These are phyloP conservation scores for Flaveria ramosissima DNA, from an alignment of 129 eudicot genomes.

Conservation along the genomic window DNA sequence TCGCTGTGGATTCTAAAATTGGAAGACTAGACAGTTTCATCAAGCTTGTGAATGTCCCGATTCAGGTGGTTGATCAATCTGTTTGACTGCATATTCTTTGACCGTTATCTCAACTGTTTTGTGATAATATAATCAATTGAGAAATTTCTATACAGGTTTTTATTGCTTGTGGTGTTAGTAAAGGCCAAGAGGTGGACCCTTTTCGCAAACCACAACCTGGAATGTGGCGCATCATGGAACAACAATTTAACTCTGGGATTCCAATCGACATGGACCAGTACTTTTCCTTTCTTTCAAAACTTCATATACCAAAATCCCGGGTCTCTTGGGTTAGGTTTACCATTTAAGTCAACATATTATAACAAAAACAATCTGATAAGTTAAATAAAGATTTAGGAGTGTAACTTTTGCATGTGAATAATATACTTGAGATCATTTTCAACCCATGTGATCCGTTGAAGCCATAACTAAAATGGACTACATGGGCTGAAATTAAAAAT, in stretches of 20 bases:
- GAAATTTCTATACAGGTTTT: slow-evolving; percentile 55
- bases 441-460: background rate
- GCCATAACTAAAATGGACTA: background rate
- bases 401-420: background rate
- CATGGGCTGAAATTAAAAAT: too few species aligned
- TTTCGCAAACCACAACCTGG: slow-evolving; percentile 93
- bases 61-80: slow-evolving; percentile 57
- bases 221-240: slow-evolving; percentile 92
- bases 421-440: background rate
- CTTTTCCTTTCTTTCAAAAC: slow-evolving; percentile 21
- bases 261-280: slow-evolving; percentile 75
- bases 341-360: background rate
- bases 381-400: background rate
- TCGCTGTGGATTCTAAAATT: slow-evolving; percentile 89
- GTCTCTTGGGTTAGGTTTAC: background rate
- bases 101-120: background rate
- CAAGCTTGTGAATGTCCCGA: slow-evolving; percentile 67
- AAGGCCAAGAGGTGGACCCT: slow-evolving; percentile 64
- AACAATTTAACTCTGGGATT: slow-evolving; percentile 84
- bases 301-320: background rate
- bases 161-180: slow-evolving; percentile 82
- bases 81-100: background rate
- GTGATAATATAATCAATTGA: background rate
- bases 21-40: slow-evolving; percentile 82
- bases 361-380: background rate